Percentiles rank a stretch among this genome's conserved stretches.
phyloP scores from a whole-genome alignment of 495 filamentous ascomycete species.

The Cercophora sp. region DNA sequence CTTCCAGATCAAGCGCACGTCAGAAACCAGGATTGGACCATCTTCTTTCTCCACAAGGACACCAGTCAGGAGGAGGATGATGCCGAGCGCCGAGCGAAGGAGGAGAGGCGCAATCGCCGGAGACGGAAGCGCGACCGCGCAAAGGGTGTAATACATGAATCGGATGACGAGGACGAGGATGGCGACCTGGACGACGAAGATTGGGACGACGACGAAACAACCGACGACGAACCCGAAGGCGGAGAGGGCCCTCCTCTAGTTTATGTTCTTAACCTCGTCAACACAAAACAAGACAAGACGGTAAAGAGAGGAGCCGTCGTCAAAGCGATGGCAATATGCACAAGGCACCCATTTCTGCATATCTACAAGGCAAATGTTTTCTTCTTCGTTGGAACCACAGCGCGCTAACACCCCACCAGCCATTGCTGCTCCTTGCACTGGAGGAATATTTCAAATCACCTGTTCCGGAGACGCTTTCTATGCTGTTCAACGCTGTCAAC shows the following conservation, averaged over 20 bases:
- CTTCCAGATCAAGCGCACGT: slow-evolving; percentile 95
- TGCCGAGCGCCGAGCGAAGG: slow-evolving; percentile 46
- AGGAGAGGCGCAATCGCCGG: slow-evolving; percentile 46
- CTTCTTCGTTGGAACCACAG: not conserved
- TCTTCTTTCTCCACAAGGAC: slow-evolving; percentile 98
- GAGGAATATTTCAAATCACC: slow-evolving; percentile 97
- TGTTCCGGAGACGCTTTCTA: slow-evolving; percentile 80
- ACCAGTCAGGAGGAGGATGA: slow-evolving; percentile 75
- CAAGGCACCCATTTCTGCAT: slow-evolving; percentile 94
- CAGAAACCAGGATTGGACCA: slow-evolving; percentile 96
- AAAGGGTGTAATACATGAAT: slow-evolving; percentile 52
- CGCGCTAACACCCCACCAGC: slow-evolving; percentile 50
- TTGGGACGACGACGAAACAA: slow-evolving; percentile 51
- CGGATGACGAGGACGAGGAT: slow-evolving; percentile 45
- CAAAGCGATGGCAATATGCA: slow-evolving; percentile 99
- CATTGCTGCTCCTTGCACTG: slow-evolving; percentile 86
- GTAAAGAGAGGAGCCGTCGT: slow-evolving; percentile 91
- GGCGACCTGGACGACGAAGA: slow-evolving; percentile 47
- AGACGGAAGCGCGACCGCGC: slow-evolving; percentile 43
- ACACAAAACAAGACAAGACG: slow-evolving; percentile 91
- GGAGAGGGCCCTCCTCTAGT: slow-evolving; percentile 85
- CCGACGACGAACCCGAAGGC: slow-evolving; percentile 58
- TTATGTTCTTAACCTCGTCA: slow-evolving; percentile 96
- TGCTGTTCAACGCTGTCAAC: slow-evolving; percentile 89
- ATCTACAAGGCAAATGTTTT: slow-evolving; percentile 79